Base-by-base conservation (phyloP, 495 filamentous ascomycete species). In the Amniculicola lignicola region DNA sequence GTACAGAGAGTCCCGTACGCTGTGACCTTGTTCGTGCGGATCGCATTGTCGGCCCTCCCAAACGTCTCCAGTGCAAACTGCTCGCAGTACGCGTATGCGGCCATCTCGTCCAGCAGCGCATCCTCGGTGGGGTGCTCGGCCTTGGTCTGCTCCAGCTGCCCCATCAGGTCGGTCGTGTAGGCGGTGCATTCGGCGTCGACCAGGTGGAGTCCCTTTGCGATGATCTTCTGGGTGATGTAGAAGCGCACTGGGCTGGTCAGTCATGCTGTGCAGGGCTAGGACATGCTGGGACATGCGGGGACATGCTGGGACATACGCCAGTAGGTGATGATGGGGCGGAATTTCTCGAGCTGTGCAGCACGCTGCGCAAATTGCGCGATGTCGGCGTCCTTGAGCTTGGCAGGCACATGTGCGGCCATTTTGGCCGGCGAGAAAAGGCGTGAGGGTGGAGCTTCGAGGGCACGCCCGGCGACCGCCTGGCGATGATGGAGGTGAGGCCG, bases 11-110 rank as follows among this genome's bases (percentile, higher is more conserved):
- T 29, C 16, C 22, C 79, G 33, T 77, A 93, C 90, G 80, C 85
- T 29, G 93, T 90, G 43, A 88, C 90, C 67, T 85, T 90, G 70
- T 93, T 86, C 37, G 84, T 85, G 46, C 85, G 82, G 64, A 97
- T 81, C 3, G 87, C 82, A 18, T 85, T 81, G 45, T 95, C 88
- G 4, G 88, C 94, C 52, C 89, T 80, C 21, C 85, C 77, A 48
- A 99, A 90, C 11, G 90, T 88, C 66, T 95, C 87, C 57, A 89
- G 74, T 6, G 82, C 91, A 69, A 99, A 99, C 64, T 96, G 88
- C 71, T 96, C 90, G 29, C 96, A 84, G 65, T 95, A 95, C 50
- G 90, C 90, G 65, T 87, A 87, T 0, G 88, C 90, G 2, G 89
- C 88, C 9, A 84, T 72, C 59, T 93, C 88, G 69, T 97, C 92